Evolutionary conservation across 495 filamentous ascomycete genomes (phyloP), one percentile per base, ranked within the genome.

Genomic region (Penicillium odoratum): DNA sequence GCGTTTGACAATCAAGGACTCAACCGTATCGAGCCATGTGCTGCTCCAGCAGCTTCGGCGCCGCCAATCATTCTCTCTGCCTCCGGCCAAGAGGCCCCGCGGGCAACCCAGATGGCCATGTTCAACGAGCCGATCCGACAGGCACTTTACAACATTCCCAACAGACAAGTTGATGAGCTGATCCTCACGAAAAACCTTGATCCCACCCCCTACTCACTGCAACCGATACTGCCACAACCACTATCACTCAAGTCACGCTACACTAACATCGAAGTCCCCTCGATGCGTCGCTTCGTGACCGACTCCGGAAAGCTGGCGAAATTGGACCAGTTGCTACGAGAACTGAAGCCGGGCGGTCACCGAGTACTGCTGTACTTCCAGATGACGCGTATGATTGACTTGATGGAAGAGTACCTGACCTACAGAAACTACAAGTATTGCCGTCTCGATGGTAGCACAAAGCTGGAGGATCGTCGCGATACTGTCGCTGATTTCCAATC

Each of bases 321-420:
- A 64, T 81, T 99, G 28, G 94, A 99, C 72, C 80, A 90, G 53
- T 83, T 99, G 25, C 80, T 99, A 30, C 85, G 86, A 46, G 80
- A 92, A 64, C 84, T 99, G 55, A 99, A 98, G 79, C 86, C 93
- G 52, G 89, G 86, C 45, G 89, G 89, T 45, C 94, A 99, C 65
- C 92, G 94, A 65, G 94, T 99, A 16, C 84, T 99, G 7, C 79
- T 99, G n/a, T 99, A 99, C 79, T 99, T 99, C 87, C 94, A 99
- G 76, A 99, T 99, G 94, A 99, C 94, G n/a, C 87, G 90, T 63
- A 99, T 99, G 94, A 98, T 99, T 68, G 94, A 99, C 67, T 77
- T 99, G 36, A 97, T 97, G 88, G 94, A 99, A 66, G 94, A 99
- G 73, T 99, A 98, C 67, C 81, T 99, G 42, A 98, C 94, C 4